phyloP scores from a whole-genome alignment of 352 stramenopile genomes.

The Peronospora tabacina region DNA sequence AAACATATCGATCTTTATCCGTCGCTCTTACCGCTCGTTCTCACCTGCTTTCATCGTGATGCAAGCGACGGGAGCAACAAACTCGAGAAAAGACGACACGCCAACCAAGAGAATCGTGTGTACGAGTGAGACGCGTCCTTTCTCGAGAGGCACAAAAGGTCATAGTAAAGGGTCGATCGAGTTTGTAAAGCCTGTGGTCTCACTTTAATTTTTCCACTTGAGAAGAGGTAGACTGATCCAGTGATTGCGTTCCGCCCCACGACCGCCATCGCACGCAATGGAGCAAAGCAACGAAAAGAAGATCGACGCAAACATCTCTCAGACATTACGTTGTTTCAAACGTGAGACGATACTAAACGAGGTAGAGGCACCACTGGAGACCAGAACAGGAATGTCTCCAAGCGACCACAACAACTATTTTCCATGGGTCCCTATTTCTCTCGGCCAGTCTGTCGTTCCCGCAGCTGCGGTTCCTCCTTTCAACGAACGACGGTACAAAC shows the following conservation, averaged over 20 bases:
- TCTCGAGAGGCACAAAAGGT: slow-evolving; percentile 27
- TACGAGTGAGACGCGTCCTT: slow-evolving; percentile 13
- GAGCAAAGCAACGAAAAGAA: slow-evolving; percentile 5
- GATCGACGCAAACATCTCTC: not conserved
- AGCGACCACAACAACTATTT: slow-evolving; percentile 12
- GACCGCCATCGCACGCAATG: slow-evolving; percentile 7
- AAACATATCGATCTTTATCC: slow-evolving; percentile 11
- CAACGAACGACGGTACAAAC: slow-evolving; percentile 18
- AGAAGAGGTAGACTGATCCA: slow-evolving; percentile 12
- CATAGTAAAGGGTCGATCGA: slow-evolving; percentile 2
- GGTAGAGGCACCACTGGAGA: slow-evolving; percentile 9
- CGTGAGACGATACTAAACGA: slow-evolving; percentile 5
- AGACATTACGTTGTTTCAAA: slow-evolving; percentile 6
- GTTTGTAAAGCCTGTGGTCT: slow-evolving; percentile 12
- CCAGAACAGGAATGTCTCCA: slow-evolving; percentile 25
- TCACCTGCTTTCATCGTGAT: slow-evolving; percentile 21
- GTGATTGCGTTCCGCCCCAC: not conserved
- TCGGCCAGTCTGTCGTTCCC: slow-evolving; percentile 12
- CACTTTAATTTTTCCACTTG: slow-evolving; percentile 24
- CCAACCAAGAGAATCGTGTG: slow-evolving; percentile 1
- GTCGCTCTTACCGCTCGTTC: slow-evolving; percentile 4
- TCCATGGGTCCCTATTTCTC: slow-evolving; percentile 17
- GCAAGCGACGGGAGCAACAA: slow-evolving; percentile 12
- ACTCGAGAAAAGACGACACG: slow-evolving; percentile 25
- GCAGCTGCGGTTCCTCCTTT: slow-evolving; percentile 9